Percentiles rank a stretch among this genome's conserved stretches.
These are phyloP conservation scores for Leucosporidium scottii DNA, from an alignment of 768 basidiomycete genomes.

Conservation along the genomic window DNA sequence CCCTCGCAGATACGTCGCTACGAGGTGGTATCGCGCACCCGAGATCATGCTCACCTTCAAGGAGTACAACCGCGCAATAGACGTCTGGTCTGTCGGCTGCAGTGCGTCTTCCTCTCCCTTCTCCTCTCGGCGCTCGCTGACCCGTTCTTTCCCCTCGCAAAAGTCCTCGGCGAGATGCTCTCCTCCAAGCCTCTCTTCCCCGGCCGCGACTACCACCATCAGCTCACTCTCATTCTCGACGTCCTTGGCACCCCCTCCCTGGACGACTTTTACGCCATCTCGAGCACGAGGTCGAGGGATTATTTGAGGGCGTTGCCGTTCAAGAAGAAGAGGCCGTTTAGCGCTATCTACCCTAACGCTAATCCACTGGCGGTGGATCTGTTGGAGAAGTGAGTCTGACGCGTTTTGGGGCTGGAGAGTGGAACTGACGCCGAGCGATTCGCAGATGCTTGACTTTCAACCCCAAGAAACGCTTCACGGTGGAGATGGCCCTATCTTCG, in stretches of 20 bases:
- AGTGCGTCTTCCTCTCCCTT: slow-evolving; percentile 11
- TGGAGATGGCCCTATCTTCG: slow-evolving; percentile 89
- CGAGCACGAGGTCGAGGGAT: slow-evolving; percentile 80
- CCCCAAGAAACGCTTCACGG: slow-evolving; percentile 91
- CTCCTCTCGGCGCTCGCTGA: slow-evolving; percentile 47
- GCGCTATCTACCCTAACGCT: slow-evolving; percentile 64
- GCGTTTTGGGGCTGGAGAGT: too few species aligned
- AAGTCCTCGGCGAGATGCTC: slow-evolving; percentile 53
- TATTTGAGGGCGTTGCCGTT: slow-evolving; percentile 93
- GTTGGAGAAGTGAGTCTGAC: slow-evolving; percentile 47
- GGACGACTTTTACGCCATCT: slow-evolving; percentile 97
- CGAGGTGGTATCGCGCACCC: slow-evolving; percentile 96
- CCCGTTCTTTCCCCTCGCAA: neutral
- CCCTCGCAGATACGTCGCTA: slow-evolving; percentile 76
- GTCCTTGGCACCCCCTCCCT: slow-evolving; percentile 93
- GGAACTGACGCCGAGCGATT: too few species aligned
- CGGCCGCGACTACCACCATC: slow-evolving; percentile 87
- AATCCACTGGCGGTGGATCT: slow-evolving; percentile 62
- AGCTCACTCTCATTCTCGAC: slow-evolving; percentile 88
- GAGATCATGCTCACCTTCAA: slow-evolving; percentile 99
- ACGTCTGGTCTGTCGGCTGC: slow-evolving; percentile 44
- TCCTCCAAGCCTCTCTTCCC: slow-evolving; percentile 79
- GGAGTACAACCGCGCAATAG: slow-evolving; percentile 76
- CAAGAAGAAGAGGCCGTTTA: slow-evolving; percentile 75
- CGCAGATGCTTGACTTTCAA: slow-evolving; percentile 76